These are phyloP conservation scores for Calonectria pteridis DNA, from an alignment of 2,329 filamentous ascomycete genomes.

Conservation along the genomic window DNA sequence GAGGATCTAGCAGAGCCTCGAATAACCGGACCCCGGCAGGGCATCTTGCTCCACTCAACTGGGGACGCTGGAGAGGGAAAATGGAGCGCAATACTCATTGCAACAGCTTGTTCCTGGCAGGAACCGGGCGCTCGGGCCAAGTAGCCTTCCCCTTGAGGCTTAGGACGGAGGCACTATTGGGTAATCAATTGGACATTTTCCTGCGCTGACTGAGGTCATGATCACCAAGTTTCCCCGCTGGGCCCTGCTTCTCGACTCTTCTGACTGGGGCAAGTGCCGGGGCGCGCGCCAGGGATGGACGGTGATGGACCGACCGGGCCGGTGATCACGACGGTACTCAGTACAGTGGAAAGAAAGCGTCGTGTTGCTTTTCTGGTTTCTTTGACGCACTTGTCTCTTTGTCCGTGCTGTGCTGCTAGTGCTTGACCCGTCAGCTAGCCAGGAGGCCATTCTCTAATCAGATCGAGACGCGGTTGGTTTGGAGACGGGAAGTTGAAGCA, in stretches of 20 bases:
- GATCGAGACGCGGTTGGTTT: neutral
- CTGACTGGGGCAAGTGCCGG: conserved; percentile 38
- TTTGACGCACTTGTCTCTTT: neutral
- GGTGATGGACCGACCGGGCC: conserved; percentile 39
- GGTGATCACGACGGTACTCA: conserved; percentile 28
- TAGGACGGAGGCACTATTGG: conserved; percentile 48
- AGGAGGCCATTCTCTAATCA: neutral
- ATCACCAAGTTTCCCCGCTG: conserved; percentile 46
- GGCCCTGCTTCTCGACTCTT: conserved; percentile 45
- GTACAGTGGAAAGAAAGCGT: conserved; percentile 8
- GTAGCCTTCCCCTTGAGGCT: conserved; percentile 45
- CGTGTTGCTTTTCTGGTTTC: neutral
- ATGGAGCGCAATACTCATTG: conserved; percentile 10
- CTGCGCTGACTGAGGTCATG: conserved; percentile 47
- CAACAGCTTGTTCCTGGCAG: conserved; percentile 46
- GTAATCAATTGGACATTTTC: conserved; percentile 48
- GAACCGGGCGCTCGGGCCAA: conserved; percentile 47
- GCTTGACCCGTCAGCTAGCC: neutral
- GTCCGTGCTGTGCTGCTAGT: conserved; percentile 1
- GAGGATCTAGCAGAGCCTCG: conserved; percentile 46
- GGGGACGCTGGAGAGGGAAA: conserved; percentile 6
- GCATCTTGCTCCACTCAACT: conserved; percentile 33
- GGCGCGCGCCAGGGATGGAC: conserved; percentile 21
- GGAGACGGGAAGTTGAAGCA: neutral
- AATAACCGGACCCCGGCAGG: conserved; percentile 48